Percentiles rank a stretch among this genome's conserved stretches.
Evolutionary conservation across 352 stramenopile species (phyloP).

Genomic region (Globisporangium acanthophoron): DNA sequence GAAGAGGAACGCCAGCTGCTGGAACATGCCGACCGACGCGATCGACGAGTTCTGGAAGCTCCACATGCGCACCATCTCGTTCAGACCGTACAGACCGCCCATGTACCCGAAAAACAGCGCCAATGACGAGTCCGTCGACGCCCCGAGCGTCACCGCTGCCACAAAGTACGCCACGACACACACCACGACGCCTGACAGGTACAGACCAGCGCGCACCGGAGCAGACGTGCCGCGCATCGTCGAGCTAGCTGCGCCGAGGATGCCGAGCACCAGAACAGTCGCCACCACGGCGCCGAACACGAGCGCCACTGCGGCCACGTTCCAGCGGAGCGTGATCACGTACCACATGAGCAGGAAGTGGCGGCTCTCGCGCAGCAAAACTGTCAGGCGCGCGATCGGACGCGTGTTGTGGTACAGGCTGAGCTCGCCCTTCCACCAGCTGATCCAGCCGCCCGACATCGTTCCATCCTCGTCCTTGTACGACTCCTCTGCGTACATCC

Average conservation of each 20-base stretch:
- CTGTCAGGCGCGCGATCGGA: constrained; percentile 59
- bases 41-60: constrained; percentile 60
- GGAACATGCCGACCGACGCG: constrained; percentile 41
- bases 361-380: constrained; percentile 64
- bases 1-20: constrained; percentile 76
- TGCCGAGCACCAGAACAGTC: constrained; percentile 42
- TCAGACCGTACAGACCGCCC: constrained; percentile 60
- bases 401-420: constrained; percentile 59
- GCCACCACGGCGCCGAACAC: constrained; percentile 40
- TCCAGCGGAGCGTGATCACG: constrained; percentile 41
- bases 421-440: constrained; percentile 66
- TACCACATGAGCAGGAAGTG: constrained; percentile 79
- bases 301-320: constrained; percentile 46
- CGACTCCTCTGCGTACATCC: constrained; percentile 64
- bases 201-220: constrained; percentile 39
- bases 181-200: constrained; percentile 28
- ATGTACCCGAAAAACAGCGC: constrained; percentile 64
- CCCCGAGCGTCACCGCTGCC: constrained; percentile 32
- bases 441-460: constrained; percentile 70
- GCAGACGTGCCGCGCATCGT: constrained; percentile 38
- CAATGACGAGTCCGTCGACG: constrained; percentile 32
- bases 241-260: constrained; percentile 36
- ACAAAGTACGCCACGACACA: constrained; percentile 45
- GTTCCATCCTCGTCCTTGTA: constrained; percentile 57
- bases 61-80: constrained; percentile 70